A percentile compares a stretch with the other conserved stretches of the same genome.
phyloP scores from a whole-genome alignment of 1,139 yeast genomes.

The Casaregolazyma lundiana region DNA sequence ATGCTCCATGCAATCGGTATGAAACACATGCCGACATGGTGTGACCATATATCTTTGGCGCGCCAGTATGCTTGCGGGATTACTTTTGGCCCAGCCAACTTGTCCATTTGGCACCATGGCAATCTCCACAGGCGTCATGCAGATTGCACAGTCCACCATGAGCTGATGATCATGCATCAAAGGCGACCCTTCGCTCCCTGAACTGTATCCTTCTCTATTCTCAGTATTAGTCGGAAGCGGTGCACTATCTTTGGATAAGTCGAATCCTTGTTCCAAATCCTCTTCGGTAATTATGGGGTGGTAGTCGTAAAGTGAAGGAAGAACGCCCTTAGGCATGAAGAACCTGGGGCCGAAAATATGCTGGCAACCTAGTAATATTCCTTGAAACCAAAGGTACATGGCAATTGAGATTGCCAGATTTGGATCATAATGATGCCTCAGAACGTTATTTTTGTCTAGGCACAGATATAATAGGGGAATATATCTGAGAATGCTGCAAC shows the following conservation, averaged over 20 bases:
- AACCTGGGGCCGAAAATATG: conserved; percentile 71
- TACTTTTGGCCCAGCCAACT: conserved; percentile 29
- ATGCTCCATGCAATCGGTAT: conserved; percentile 74
- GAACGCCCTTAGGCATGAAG: conserved; percentile 67
- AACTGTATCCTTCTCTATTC: background rate
- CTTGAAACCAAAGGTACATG: conserved; percentile 55
- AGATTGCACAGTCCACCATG: conserved; percentile 72
- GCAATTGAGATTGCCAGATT: conserved; percentile 42
- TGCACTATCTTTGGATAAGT: conserved; percentile 21
- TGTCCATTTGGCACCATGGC: conserved; percentile 45
- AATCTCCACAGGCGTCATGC: conserved; percentile 71
- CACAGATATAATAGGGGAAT: conserved; percentile 63
- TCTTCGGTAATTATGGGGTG: conserved; percentile 58
- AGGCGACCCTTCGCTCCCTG: conserved; percentile 1
- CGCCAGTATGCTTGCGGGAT: conserved; percentile 33
- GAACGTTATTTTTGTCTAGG: conserved; percentile 36
- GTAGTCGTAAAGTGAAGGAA: conserved; percentile 79
- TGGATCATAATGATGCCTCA: conserved; percentile 57
- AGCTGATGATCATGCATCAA: conserved; percentile 1
- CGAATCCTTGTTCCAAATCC: conserved; percentile 59
- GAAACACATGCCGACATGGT: conserved; percentile 89
- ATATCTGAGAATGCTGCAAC: conserved; percentile 59
- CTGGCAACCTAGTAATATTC: conserved; percentile 55
- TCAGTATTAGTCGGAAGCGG: background rate
- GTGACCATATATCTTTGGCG: conserved; percentile 70